Conservation (phyloP, 768 basidiomycete species). For the Rhodocollybia butyracea region DNA sequence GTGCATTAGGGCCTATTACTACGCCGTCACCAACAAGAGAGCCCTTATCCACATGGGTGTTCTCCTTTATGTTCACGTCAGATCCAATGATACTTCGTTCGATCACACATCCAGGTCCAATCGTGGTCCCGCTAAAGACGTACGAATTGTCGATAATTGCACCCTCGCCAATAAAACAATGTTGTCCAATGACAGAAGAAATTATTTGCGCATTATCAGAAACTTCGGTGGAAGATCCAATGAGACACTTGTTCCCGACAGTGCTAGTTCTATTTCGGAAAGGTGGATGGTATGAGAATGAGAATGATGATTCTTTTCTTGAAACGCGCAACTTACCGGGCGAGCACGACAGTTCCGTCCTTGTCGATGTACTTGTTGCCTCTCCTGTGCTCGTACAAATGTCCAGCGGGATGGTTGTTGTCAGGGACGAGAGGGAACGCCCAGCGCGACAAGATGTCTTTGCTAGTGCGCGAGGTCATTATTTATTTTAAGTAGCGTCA, state of each 20-base stretch:
- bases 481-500: not conserved
- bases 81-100: constrained; percentile 80
- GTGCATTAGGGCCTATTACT: constrained; percentile 68
- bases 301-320: not conserved
- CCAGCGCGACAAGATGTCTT: constrained; percentile 91
- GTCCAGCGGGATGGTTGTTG: constrained; percentile 82
- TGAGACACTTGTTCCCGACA: constrained; percentile 76
- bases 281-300: not conserved
- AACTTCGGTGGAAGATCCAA: constrained; percentile 76
- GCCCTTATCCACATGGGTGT: constrained; percentile 65
- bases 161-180: constrained; percentile 70
- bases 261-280: constrained; percentile 66
- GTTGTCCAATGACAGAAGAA: constrained; percentile 75
- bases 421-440: constrained; percentile 96
- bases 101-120: constrained; percentile 72
- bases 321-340: constrained; percentile 53
- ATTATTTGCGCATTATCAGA: constrained; percentile 62
- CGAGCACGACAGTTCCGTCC: constrained; percentile 72
- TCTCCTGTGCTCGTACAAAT: constrained; percentile 79
- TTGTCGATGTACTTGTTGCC: constrained; percentile 89
- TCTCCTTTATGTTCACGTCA: constrained; percentile 67
- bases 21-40: constrained; percentile 84
- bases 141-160: constrained; percentile 73
- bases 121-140: constrained; percentile 72
- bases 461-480: constrained; percentile 59